Evolutionary conservation across 2,329 filamentous ascomycete genomes (phyloP), one percentile per base, ranked within the genome.

Genomic region (Laburnicola sp.): DNA sequence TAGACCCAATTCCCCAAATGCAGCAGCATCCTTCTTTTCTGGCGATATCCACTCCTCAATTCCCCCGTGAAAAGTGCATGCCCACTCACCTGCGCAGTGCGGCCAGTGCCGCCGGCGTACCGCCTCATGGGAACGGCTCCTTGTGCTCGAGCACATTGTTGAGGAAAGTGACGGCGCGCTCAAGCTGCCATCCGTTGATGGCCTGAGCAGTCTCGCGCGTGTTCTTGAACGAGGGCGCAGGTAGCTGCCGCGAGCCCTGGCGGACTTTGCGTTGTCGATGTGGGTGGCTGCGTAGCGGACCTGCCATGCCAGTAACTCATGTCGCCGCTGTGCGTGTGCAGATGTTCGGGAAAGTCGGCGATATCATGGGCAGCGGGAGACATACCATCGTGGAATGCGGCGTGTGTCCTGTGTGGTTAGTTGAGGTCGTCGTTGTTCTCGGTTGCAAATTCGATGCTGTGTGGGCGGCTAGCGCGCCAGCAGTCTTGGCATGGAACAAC

Each of bases 201-300:
- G 92, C 92, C 85, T 97, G 94, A 65, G 95, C 94, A 68, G 93
- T 97, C 85, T 99, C 95, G 76, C 94, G 91, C 78, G 94, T 99
- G 88, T 99, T 99, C 88, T 99, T 99, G 90, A 97, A 99, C 72
- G 90, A 96, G 72, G 97, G 78, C 94, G 91, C 74, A 99, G 89
- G 86, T 97, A 99, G 78, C 92, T 91, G 80, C 95, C 94, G 81
- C 94, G 92, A 76, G 93, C 89, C 83, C 93, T 91, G 80, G 94
- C 94, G 82, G 90, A 96, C 86, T 72, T 72, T 68, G 67, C 68
- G 65, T 69, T 69, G 58, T 70, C 66, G 61, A 72, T 69, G 55
- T 50, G 54, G 61, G 63, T 64, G 56, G 68, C 68, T 64, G 63
- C 69, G 69, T 72, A 72, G 62, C 69, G 69, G 64, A 72, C 69